These are phyloP conservation scores for Globisporangium cederbergense DNA, from an alignment of 352 stramenopile species.

Conservation along the genomic window DNA sequence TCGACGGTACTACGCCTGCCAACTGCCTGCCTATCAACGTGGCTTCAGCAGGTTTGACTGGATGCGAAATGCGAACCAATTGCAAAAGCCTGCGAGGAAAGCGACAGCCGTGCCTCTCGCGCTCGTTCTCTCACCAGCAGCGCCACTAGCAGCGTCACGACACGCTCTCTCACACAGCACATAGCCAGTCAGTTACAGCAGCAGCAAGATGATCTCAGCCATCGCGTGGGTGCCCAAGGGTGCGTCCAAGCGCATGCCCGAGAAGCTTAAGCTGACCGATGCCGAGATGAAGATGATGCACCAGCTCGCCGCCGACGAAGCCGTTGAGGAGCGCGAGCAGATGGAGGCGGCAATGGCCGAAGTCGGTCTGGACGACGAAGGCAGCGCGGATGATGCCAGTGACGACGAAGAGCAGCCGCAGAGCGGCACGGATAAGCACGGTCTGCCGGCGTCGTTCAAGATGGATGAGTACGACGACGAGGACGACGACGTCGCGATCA, in stretches of 20 bases:
- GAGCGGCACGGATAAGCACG: constrained; percentile 37
- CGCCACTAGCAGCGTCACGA: too few species aligned
- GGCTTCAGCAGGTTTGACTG: constrained; percentile 16
- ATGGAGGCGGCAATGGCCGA: constrained; percentile 54
- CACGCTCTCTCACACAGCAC: neutral
- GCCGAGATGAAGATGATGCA: constrained; percentile 81
- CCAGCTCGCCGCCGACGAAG: constrained; percentile 69
- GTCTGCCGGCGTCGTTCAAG: constrained; percentile 67
- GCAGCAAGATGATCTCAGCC: constrained; percentile 48
- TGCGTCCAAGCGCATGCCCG: constrained; percentile 59
- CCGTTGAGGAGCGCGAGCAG: constrained; percentile 51
- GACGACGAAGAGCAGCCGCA: constrained; percentile 18
- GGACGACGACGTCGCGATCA: constrained; percentile 77
- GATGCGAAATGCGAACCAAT: constrained; percentile 18
- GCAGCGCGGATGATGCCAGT: constrained; percentile 6
- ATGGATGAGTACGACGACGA: constrained; percentile 90
- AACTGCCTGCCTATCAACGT: neutral
- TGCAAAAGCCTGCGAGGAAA: constrained; percentile 17
- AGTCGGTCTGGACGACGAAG: constrained; percentile 40
- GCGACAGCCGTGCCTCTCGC: neutral
- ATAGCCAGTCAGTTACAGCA: constrained; percentile 6
- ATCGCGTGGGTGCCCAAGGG: constrained; percentile 56
- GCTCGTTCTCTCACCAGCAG: neutral
- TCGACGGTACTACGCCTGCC: neutral
- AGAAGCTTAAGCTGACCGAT: constrained; percentile 86